A percentile compares a stretch with the other conserved stretches of the same genome.
Conservation (phyloP, 345 rosid species). For the Mallotus nudiflorus region DNA sequence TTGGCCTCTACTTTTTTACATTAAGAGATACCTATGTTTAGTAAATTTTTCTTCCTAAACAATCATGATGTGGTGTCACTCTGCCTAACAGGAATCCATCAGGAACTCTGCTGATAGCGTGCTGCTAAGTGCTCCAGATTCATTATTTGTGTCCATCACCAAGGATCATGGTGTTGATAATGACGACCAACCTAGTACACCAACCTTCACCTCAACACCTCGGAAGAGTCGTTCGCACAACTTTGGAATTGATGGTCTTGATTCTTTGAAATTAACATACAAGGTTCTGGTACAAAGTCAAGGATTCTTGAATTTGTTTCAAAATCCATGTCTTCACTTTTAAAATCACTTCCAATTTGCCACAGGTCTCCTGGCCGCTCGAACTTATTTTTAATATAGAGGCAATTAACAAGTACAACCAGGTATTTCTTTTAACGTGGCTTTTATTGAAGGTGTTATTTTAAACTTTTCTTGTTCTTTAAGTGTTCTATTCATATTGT, state of each 20-base stretch:
- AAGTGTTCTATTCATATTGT: conserved; percentile 29
- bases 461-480: conserved; percentile 23
- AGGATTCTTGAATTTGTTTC: conserved; percentile 14
- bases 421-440: conserved; percentile 48
- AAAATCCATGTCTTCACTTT: conserved; percentile 14
- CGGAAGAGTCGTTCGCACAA: conserved; percentile 44
- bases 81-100: conserved; percentile 74
- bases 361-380: conserved; percentile 97
- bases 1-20: not conserved
- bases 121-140: conserved; percentile 78
- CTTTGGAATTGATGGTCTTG: conserved; percentile 80
- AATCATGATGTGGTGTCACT: conserved; percentile 9
- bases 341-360: conserved; percentile 13
- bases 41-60: conserved; percentile 10
- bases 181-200: conserved; percentile 52
- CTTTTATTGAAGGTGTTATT: conserved; percentile 18
- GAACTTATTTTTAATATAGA: conserved; percentile 90
- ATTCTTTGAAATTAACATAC: conserved; percentile 74
- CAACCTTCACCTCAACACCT: conserved; percentile 48
- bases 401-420: conserved; percentile 92
- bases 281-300: conserved; percentile 50
- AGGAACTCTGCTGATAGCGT: conserved; percentile 89
- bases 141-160: conserved; percentile 70
- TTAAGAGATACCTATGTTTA: not conserved
- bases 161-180: conserved; percentile 47